Conservation (phyloP, 345 rosid species). For the Draba incana region DNA sequence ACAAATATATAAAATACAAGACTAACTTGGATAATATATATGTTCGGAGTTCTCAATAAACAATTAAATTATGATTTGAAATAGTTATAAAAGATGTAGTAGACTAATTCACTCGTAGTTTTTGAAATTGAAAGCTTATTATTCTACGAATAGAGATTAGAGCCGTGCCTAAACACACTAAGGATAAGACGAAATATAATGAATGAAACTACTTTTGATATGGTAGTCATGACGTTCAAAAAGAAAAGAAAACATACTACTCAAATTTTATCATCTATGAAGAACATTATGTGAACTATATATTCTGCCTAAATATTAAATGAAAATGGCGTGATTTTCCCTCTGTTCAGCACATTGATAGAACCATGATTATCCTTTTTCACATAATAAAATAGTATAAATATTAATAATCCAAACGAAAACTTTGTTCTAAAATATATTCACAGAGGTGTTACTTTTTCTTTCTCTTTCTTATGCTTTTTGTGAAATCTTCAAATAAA, state of each 20-base stretch:
- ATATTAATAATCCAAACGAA: slow-evolving; percentile 41
- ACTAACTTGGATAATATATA: too few species aligned
- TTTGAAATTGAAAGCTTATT: too few species aligned
- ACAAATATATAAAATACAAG: background rate
- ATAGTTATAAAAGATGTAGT: background rate
- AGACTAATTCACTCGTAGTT: too few species aligned
- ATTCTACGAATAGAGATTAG: too few species aligned
- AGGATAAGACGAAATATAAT: too few species aligned
- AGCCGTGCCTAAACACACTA: too few species aligned
- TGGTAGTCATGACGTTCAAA: too few species aligned
- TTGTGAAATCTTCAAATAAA: slow-evolving; percentile 40
- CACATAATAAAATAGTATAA: background rate
- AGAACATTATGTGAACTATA: background rate
- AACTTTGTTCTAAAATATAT: slow-evolving; percentile 32
- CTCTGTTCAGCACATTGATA: slow-evolving; percentile 7
- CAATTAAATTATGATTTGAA: background rate
- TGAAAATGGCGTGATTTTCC: background rate
- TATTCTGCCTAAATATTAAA: background rate
- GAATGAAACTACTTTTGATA: too few species aligned
- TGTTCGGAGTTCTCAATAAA: background rate
- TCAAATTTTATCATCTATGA: background rate
- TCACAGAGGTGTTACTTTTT: slow-evolving; percentile 27
- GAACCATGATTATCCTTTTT: slow-evolving; percentile 4
- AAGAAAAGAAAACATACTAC: too few species aligned
- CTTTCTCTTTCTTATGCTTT: slow-evolving; percentile 29